A percentile compares a stretch with the other conserved stretches of the same genome.
Evolutionary conservation across 2,329 filamentous ascomycete genomes (phyloP).

Genomic region (Cryphonectria parasitica): DNA sequence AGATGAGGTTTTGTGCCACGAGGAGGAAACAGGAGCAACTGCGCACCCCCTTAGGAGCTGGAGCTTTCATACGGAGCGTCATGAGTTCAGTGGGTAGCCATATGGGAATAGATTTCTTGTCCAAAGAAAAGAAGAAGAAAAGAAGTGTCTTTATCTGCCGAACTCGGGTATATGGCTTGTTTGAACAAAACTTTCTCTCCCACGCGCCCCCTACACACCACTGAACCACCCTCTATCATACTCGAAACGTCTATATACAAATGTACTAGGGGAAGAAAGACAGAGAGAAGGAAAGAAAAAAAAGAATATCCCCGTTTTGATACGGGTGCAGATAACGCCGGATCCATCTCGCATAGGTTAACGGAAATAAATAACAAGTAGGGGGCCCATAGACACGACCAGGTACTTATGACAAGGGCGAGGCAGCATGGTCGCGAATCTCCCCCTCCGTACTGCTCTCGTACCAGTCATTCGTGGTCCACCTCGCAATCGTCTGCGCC

Average conservation of each 20-base stretch:
- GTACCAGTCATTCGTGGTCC: constrained; percentile 71
- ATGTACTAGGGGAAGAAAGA: neutral
- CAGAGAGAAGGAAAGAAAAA: neutral
- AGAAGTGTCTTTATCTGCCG: constrained; percentile 15
- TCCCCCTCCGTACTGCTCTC: constrained; percentile 51
- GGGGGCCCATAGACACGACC: neutral
- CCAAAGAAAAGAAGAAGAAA: neutral
- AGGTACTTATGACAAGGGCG: neutral
- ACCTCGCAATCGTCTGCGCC: constrained; percentile 65
- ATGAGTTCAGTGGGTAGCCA: too few species aligned
- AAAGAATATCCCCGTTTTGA: neutral
- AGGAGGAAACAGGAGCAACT: neutral
- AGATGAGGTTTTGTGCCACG: constrained; percentile 25
- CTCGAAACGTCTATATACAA: constrained; percentile 11
- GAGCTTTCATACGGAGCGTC: constrained; percentile 21
- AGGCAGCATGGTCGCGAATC: constrained; percentile 9
- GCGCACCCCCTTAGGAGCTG: neutral
- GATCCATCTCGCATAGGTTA: neutral
- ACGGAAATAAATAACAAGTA: neutral
- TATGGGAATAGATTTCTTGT: neutral
- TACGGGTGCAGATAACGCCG: neutral
- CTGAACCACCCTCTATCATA: constrained; percentile 11
- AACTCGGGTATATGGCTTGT: constrained; percentile 24
- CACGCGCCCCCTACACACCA: constrained; percentile 5
- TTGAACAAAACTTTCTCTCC: neutral